These are phyloP conservation scores for Dipodascus albidus DNA, from an alignment of 805 yeast species.

Conservation along the genomic window DNA sequence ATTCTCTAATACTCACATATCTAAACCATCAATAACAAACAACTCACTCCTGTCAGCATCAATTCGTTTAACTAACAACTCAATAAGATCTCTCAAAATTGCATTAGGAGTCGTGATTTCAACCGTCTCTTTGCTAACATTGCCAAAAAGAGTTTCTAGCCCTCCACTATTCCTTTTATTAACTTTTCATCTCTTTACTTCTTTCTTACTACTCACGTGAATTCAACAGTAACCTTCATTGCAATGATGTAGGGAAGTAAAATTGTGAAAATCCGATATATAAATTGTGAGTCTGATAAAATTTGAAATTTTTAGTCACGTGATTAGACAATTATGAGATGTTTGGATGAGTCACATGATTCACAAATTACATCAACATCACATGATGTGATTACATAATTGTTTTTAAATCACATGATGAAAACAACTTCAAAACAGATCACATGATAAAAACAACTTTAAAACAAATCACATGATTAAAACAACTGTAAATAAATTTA, in stretches of 20 bases:
- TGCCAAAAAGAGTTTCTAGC: slow-evolving; percentile 63
- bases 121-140: slow-evolving; percentile 43
- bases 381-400: not conserved
- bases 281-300: too few species aligned
- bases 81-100: slow-evolving; percentile 22
- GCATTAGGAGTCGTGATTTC: slow-evolving; percentile 23
- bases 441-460: too few species aligned
- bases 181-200: not conserved
- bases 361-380: not conserved
- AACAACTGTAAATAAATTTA: too few species aligned
- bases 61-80: not conserved
- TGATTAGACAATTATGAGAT: not conserved
- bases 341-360: not conserved
- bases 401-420: not conserved
- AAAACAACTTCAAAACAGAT: not conserved
- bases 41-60: not conserved
- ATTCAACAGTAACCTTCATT: slow-evolving; percentile 22
- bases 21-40: not conserved
- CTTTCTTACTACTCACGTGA: slow-evolving; percentile 11
- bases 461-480: too few species aligned
- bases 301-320: too few species aligned
- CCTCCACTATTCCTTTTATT: slow-evolving; percentile 46
- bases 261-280: not conserved
- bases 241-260: not conserved
- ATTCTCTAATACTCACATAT: not conserved